Evolutionary conservation across 1,284 basidiomycete species (phyloP).

Genomic region (Rhodofomes roseus): DNA sequence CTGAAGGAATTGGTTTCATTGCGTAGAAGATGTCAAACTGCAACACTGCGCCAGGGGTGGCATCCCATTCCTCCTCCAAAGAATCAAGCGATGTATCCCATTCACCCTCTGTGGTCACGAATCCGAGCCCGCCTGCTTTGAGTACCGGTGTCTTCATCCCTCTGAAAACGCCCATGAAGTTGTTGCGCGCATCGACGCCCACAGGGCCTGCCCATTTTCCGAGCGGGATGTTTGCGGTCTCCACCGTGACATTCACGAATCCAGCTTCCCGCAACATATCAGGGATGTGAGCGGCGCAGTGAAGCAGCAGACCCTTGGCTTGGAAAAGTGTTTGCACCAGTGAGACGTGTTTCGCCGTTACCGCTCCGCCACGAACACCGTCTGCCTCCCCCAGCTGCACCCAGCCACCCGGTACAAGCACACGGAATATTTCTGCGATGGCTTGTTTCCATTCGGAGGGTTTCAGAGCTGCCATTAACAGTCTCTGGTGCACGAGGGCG

Average conservation of each 20-base stretch:
- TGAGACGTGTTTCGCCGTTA: conserved; percentile 9
- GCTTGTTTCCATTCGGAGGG: conserved; percentile 17
- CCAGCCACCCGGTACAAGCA: conserved; percentile 26
- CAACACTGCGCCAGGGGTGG: background rate
- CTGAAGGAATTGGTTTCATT: too few species aligned
- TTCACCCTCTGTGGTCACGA: conserved; percentile 14
- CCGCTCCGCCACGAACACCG: conserved; percentile 10
- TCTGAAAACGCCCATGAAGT: conserved; percentile 14
- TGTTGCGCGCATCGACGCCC: conserved; percentile 12
- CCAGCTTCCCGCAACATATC: conserved; percentile 18
- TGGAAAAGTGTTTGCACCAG: conserved; percentile 13
- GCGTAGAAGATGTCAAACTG: conserved; percentile 2
- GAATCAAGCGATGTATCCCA: conserved; percentile 13
- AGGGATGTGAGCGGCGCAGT: conserved; percentile 13
- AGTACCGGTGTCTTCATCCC: conserved; percentile 18
- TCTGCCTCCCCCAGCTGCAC: conserved; percentile 24
- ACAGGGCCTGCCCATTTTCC: conserved; percentile 18
- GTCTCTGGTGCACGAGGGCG: conserved; percentile 26
- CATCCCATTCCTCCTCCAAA: conserved; percentile 16
- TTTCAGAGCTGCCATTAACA: conserved; percentile 21
- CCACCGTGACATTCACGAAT: conserved; percentile 17
- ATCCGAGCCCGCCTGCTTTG: conserved; percentile 15
- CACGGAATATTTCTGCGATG: conserved; percentile 23
- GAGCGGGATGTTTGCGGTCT: conserved; percentile 9
- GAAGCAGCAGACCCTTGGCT: conserved; percentile 15